Percentiles rank a stretch among this genome's conserved stretches.
phyloP scores from a whole-genome alignment of 106 monocot genomes.

The Vanilla planifolia region DNA sequence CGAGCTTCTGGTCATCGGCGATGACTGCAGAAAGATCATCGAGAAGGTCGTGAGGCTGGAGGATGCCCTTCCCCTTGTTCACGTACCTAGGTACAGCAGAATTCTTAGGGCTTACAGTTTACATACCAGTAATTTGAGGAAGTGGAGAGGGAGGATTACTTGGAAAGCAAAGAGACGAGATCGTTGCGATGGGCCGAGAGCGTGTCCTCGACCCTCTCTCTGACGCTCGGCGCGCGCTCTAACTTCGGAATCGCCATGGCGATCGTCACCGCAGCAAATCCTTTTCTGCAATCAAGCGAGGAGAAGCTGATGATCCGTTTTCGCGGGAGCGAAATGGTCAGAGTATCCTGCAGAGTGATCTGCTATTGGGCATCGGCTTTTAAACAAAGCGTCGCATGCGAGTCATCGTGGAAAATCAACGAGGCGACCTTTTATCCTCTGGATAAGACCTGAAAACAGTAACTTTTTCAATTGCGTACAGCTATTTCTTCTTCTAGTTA shows the following conservation, averaged over 20 bases:
- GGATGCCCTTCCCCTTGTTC: slow-evolving; percentile 71
- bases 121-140: background rate
- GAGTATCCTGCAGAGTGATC: too few relatives aligned
- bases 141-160: slow-evolving; percentile 10
- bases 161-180: slow-evolving; percentile 84
- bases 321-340: too few relatives aligned
- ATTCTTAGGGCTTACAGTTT: background rate
- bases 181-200: slow-evolving; percentile 84
- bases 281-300: background rate
- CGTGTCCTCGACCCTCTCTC: slow-evolving; percentile 88
- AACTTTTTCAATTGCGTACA: too few relatives aligned
- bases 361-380: too few relatives aligned
- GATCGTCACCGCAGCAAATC: background rate
- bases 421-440: too few relatives aligned
- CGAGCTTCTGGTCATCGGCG: slow-evolving; percentile 27
- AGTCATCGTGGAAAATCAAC: too few relatives aligned
- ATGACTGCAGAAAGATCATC: slow-evolving; percentile 61
- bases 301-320: too few relatives aligned
- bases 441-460: too few relatives aligned
- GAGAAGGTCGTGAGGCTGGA: slow-evolving; percentile 82
- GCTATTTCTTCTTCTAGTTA: too few relatives aligned
- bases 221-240: slow-evolving; percentile 46
- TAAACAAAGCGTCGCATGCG: too few relatives aligned
- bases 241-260: slow-evolving; percentile 49
- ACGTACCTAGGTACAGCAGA: slow-evolving; percentile 33